phyloP scores from a whole-genome alignment of 2,329 filamentous ascomycete genomes.

The Penicillium nordicum region DNA sequence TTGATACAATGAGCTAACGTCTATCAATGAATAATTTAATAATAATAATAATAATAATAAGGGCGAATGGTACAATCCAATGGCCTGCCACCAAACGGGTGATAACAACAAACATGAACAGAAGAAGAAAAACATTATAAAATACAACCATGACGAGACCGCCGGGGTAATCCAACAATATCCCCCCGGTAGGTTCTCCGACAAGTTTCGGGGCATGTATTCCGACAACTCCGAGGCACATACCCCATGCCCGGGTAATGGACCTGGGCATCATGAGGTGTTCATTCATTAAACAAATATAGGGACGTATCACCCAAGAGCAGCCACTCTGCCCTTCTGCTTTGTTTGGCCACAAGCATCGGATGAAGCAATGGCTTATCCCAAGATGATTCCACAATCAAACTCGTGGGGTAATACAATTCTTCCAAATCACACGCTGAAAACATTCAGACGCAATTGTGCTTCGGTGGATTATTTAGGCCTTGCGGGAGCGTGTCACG shows the following conservation, averaged over 20 bases:
- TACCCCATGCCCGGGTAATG: conserved; percentile 19
- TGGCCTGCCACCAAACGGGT: conserved; percentile 21
- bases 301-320: conserved; percentile 20
- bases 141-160: conserved; percentile 21
- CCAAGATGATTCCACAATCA: not conserved
- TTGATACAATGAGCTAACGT: conserved; percentile 14
- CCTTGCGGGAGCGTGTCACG: conserved; percentile 48
- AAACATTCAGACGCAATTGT: not conserved
- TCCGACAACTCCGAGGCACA: conserved; percentile 14
- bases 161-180: conserved; percentile 9
- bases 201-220: conserved; percentile 8
- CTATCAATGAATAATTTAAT: conserved; percentile 21
- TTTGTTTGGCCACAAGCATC: conserved; percentile 3
- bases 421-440: not conserved
- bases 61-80: conserved; percentile 16
- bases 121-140: conserved; percentile 26
- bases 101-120: conserved; percentile 29
- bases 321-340: conserved; percentile 11
- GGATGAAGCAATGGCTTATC: not conserved
- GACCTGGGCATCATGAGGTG: conserved; percentile 25
- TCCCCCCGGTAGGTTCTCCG: conserved; percentile 5
- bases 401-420: not conserved
- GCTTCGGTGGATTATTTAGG: conserved; percentile 29
- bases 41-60: conserved; percentile 15
- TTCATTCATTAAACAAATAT: conserved; percentile 29